Conservation (phyloP, 345 rosid species). For the Firmiana major region DNA sequence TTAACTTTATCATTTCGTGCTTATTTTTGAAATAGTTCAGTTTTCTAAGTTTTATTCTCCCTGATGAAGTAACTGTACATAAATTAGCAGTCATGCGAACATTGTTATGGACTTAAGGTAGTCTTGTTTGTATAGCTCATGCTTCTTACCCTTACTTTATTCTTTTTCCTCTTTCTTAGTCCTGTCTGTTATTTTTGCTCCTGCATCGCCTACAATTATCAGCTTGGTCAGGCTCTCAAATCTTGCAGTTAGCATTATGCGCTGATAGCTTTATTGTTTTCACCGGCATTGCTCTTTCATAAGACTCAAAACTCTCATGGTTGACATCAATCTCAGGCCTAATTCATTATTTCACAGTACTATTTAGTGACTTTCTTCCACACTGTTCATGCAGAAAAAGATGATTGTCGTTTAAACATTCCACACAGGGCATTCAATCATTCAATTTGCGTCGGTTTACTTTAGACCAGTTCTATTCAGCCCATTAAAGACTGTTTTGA, state of each 20-base stretch:
- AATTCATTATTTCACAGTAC: background rate
- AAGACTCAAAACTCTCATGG: background rate
- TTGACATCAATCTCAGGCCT: background rate
- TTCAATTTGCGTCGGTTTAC: background rate
- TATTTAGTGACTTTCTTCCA: background rate
- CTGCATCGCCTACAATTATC: background rate
- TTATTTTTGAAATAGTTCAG: slow-evolving; percentile 8
- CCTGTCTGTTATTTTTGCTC: background rate
- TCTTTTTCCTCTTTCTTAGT: background rate
- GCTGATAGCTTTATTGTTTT: background rate
- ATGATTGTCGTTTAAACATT: background rate
- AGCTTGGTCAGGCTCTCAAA: background rate
- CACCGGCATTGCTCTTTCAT: background rate
- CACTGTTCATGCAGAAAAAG: background rate
- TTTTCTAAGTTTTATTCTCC: background rate
- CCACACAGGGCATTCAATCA: background rate
- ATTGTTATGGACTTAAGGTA: background rate
- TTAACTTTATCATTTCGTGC: slow-evolving; percentile 15
- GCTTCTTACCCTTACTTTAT: background rate
- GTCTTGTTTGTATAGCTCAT: background rate
- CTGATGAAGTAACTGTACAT: slow-evolving; percentile 15
- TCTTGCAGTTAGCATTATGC: background rate
- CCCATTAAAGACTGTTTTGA: background rate
- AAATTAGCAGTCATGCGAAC: slow-evolving; percentile 11
- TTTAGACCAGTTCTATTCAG: background rate